Evolutionary conservation across 1,284 basidiomycete species (phyloP), one percentile per base, ranked within the genome.

Genomic region (Pholiota adiposa): DNA sequence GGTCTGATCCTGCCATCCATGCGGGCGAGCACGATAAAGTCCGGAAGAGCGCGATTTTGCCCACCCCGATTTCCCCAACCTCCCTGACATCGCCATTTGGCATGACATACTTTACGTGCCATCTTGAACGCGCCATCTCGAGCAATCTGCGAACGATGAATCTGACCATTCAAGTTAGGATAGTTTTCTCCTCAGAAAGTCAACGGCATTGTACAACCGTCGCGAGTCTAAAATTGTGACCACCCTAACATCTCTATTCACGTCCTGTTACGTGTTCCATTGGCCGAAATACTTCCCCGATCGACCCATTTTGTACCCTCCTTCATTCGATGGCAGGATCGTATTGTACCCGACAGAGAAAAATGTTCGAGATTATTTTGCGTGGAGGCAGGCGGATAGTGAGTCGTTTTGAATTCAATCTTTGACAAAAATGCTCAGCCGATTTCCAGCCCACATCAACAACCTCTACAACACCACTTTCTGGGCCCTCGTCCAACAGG

Each of bases 381-480:
- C 92, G 0, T 99, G 97, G 96, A 79, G 97, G 64, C 97, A 98
- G 72, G 93, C 90, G 0, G 97, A 98, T 73, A 97, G 95, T 96
- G 71, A 69, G 93, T 81, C 25, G 18, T 18, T 23, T 55, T 41
- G 27, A 40, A 23, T 36, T 65, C 60, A n/a, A 29, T 63, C 62
- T 65, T 25, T 19, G 14, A 21, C 8, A 53, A 61, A 65, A 62
- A 58, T 60, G 58, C 61, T 50, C 7, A 43, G n/a, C n/a, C 61
- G 16, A 23, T 34, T 61, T 61, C 29, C 69, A 97, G 96, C 97
- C 0, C 97, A 99, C 73, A 93, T 99, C 73, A 99, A 99, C 74
- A 99, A 98, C 71, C 79, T 99, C 21, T 97, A 99, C 79, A 99
- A 99, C 70, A 98, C 97, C 0, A 81, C 82, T 0, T 99, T 98